A percentile compares a stretch with the other conserved stretches of the same genome.
These are phyloP conservation scores for Spathaspora gorwiae DNA, from an alignment of 805 yeast species.

Conservation along the genomic window DNA sequence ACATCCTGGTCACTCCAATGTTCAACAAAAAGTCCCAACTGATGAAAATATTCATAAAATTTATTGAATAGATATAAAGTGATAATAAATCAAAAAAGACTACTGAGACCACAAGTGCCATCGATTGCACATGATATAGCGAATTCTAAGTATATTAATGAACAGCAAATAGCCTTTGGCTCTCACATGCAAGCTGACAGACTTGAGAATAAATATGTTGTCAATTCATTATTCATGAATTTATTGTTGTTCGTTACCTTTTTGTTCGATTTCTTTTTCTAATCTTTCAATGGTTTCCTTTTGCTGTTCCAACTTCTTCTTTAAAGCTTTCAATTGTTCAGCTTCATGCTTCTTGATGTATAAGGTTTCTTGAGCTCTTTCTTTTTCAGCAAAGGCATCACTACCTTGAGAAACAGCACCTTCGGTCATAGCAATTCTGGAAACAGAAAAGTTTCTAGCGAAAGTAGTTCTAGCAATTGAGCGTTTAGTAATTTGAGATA, in stretches of 20 bases:
- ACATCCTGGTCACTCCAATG: too few relatives aligned
- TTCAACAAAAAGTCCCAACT: too few relatives aligned
- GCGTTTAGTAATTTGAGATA: conserved; percentile 22
- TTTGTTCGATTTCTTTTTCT: conserved; percentile 43
- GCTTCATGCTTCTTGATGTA: conserved; percentile 87
- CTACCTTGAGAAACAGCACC: conserved; percentile 19
- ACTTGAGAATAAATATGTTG: not conserved
- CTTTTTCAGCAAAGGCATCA: conserved; percentile 63
- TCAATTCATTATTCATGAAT: not conserved
- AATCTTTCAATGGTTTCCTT: conserved; percentile 52
- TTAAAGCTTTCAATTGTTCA: conserved; percentile 75
- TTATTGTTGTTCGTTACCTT: conserved; percentile 30
- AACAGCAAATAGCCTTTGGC: too few relatives aligned
- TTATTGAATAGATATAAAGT: too few relatives aligned
- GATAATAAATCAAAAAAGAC: too few relatives aligned
- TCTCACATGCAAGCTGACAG: too few relatives aligned
- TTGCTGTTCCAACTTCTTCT: conserved; percentile 72
- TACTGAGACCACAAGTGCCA: not conserved
- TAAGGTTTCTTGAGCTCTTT: conserved; percentile 84
- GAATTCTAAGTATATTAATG: too few relatives aligned
- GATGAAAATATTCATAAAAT: too few relatives aligned
- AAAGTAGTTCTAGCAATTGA: conserved; percentile 9
- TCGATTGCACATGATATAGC: not conserved
- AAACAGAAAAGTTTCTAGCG: conserved; percentile 25
- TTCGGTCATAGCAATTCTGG: conserved; percentile 22